Percentiles rank a stretch among this genome's conserved stretches.
phyloP scores from a whole-genome alignment of 176 grass and related monocot species.

The Metroxylon sagu region DNA sequence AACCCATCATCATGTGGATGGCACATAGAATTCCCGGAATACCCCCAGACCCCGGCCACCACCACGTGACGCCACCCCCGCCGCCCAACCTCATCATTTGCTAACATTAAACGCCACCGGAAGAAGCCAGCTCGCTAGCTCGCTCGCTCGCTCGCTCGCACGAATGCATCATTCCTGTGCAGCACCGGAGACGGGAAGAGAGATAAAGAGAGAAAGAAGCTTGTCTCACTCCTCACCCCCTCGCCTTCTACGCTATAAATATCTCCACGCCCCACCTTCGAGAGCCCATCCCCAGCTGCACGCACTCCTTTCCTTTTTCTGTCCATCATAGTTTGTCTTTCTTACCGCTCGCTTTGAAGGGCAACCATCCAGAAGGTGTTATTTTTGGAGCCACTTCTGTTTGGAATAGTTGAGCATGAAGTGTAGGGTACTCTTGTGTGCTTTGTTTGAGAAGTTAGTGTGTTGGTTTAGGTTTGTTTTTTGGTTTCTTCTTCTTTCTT shows the following conservation, averaged over 20 bases:
- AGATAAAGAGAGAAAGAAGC: background rate
- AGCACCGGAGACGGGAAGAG: background rate
- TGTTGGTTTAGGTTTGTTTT: no score
- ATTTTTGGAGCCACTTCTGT: background rate
- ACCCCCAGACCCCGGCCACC: constrained; percentile 1
- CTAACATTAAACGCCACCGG: constrained; percentile 48
- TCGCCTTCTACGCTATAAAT: constrained; percentile 2
- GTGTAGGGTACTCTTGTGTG: no score
- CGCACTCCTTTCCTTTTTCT: background rate
- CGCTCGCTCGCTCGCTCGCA: constrained; percentile 5
- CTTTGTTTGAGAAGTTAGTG: background rate
- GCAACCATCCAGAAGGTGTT: background rate
- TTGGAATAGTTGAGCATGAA: background rate
- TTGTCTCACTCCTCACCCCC: background rate
- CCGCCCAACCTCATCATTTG: constrained; percentile 57
- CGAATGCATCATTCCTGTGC: constrained; percentile 10
- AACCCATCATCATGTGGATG: constrained; percentile 8
- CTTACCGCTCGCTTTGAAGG: background rate
- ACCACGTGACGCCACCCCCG: constrained; percentile 52
- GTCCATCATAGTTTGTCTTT: background rate
- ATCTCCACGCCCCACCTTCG: background rate
- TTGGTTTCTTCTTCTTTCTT: no score
- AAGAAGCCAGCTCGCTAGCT: background rate
- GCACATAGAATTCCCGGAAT: background rate
- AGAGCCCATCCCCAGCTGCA: background rate